Evolutionary conservation across 345 rosid genomes (phyloP).

Genomic region (Murraya paniculata): DNA sequence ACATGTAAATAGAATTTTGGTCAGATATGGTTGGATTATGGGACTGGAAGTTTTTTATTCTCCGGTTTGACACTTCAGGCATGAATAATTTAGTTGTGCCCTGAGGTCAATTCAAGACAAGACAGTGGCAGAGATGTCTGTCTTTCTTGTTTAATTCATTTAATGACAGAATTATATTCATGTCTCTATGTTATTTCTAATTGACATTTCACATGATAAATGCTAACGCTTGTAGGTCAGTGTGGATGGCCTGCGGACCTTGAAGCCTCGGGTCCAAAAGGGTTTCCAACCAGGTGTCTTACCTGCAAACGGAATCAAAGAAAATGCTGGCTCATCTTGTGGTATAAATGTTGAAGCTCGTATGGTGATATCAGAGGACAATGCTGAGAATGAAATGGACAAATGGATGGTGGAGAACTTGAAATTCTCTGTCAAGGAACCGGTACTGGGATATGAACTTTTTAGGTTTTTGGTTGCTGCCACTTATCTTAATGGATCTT

Average conservation of each 20-base stretch:
- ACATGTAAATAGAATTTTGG: background rate
- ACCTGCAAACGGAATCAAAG: constrained; percentile 57
- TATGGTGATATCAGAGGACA: constrained; percentile 55
- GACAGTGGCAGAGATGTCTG: background rate
- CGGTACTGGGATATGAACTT: constrained; percentile 53
- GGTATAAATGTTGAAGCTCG: constrained; percentile 78
- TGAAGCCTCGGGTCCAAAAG: constrained; percentile 66
- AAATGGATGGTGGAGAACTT: constrained; percentile 80
- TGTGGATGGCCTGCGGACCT: constrained; percentile 73
- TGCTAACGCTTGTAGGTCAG: constrained; percentile 51
- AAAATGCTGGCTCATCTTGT: constrained; percentile 42
- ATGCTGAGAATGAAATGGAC: constrained; percentile 47
- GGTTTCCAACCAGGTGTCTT: constrained; percentile 25
- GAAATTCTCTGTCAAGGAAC: constrained; percentile 86
- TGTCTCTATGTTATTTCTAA: constrained; percentile 7
- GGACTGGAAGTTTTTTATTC: background rate
- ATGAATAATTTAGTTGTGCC: background rate
- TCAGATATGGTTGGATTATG: background rate
- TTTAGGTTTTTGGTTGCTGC: constrained; percentile 13
- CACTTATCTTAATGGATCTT: background rate
- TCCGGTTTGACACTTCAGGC: background rate
- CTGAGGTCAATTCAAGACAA: background rate
- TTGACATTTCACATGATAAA: background rate
- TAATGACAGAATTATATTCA: background rate
- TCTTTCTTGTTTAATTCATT: background rate